These are phyloP conservation scores for Puccinia brachypodii DNA, from an alignment of 1,284 basidiomycete species.

Conservation along the genomic window DNA sequence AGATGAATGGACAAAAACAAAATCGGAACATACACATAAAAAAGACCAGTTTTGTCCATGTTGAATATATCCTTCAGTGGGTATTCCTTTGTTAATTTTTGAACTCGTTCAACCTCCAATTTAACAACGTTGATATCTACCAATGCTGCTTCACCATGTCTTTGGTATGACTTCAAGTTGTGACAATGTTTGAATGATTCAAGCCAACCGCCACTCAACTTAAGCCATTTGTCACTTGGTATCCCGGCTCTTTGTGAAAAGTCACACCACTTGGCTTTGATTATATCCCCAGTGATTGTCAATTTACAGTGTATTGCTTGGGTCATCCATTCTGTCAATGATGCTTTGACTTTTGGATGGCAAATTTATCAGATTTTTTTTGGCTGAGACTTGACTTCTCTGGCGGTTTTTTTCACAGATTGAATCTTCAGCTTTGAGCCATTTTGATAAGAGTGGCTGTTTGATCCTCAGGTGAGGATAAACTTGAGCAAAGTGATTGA, in stretches of 20 bases:
- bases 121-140: not conserved
- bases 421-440: not conserved
- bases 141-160: not conserved
- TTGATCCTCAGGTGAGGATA: not conserved
- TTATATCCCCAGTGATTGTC: not conserved
- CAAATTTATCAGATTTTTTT: not conserved
- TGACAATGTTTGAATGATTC: not conserved
- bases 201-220: not conserved
- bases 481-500: not conserved
- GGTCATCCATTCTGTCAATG: not conserved
- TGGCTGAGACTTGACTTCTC: not conserved
- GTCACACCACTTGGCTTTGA: not conserved
- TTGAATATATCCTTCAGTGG: not conserved
- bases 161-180: not conserved
- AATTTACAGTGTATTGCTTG: not conserved
- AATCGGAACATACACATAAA: not conserved
- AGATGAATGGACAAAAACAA: not conserved
- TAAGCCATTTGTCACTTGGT: not conserved
- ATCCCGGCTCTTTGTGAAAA: not conserved
- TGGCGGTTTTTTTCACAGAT: not conserved
- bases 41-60: not conserved
- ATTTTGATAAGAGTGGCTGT: not conserved
- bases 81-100: not conserved
- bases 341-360: not conserved
- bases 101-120: not conserved